phyloP scores from a whole-genome alignment of 306 rosid genomes.

The Potentilla sterilis region DNA sequence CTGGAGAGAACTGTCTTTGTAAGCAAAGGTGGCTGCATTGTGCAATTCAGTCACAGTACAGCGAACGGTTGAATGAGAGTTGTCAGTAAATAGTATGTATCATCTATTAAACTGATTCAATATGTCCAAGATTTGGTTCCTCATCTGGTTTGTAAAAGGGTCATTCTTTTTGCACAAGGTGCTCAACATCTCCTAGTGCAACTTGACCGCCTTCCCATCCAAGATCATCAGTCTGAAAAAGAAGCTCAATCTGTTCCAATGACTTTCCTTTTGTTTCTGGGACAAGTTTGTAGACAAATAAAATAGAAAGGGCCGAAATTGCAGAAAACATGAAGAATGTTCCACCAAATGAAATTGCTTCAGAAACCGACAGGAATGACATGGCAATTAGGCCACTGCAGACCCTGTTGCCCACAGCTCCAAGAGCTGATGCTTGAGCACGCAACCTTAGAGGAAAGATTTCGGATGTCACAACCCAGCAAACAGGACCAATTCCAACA shows the following conservation, averaged over 20 bases:
- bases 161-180: slow-evolving; percentile 69
- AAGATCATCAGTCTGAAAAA: slow-evolving; percentile 58
- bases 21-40: slow-evolving; percentile 18
- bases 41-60: not conserved
- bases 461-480: slow-evolving; percentile 93
- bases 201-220: slow-evolving; percentile 46
- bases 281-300: slow-evolving; percentile 54
- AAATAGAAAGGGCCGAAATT: slow-evolving; percentile 61
- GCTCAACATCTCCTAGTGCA: slow-evolving; percentile 83
- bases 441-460: slow-evolving; percentile 83
- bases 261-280: slow-evolving; percentile 97
- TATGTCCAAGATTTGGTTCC: not conserved
- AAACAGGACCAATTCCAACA: slow-evolving; percentile 82
- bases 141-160: not conserved
- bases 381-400: slow-evolving; percentile 88
- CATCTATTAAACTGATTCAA: slow-evolving; percentile 16
- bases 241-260: slow-evolving; percentile 76
- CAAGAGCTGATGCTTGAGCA: slow-evolving; percentile 86
- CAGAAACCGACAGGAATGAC: slow-evolving; percentile 77
- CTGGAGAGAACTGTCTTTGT: slow-evolving; percentile 17
- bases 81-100: slow-evolving; percentile 5
- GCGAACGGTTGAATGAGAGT: slow-evolving; percentile 6
- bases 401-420: slow-evolving; percentile 81
- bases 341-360: slow-evolving; percentile 58
- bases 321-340: slow-evolving; percentile 73